Base-by-base conservation (phyloP, 495 filamentous ascomycete genomes). In the Margaritispora aquatica region DNA sequence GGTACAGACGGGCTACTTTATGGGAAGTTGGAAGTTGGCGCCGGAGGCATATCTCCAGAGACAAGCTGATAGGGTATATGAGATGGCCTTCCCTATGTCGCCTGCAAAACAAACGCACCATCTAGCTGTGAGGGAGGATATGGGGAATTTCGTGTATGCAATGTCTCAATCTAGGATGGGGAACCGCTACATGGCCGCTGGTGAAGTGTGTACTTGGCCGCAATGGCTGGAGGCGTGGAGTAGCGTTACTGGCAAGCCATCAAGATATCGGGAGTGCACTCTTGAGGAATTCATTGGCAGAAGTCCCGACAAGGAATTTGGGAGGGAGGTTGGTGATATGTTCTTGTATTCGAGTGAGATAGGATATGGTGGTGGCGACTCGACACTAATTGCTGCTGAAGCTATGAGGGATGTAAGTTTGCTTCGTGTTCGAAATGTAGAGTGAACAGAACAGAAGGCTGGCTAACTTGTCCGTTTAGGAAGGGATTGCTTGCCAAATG, bases 41-140 rank as follows among this genome's bases (percentile, higher is more conserved):
- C 73, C 73, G 1, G 55, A 61, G 11, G 65, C 68, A 0, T 78
- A 78, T 54, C 72, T 78, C 26, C 48, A 51, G 20, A 27, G 74
- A 69, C 63, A 62, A 60, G 10, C 60, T 15, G 71, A 72, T 46
- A 70, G 66, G 9, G 64, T 59, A 10, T 73, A 68, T 52, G 63
- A 74, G 49, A 78, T 75, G 74, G 63, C 66, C 19, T 73, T 78
- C 57, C 53, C 13, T 74, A 77, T 59, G 65, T 66, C 26, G 67
- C 66, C 4, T 13, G 17, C 49, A 21, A 34, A 23, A n/a, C 8
- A 5, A 27, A 24, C 36, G 15, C 55, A 38, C 7, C 55, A 57
- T 19, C 46, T 57, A 1, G 19, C 13, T 31, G 46, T 50, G 15
- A 48, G 36, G 10, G 46, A 7, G 7, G 55, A 57, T 57, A 57